A percentile compares a stretch with the other conserved stretches of the same genome.
phyloP scores from a whole-genome alignment of 306 rosid genomes.

The Quercus aquifolioides region DNA sequence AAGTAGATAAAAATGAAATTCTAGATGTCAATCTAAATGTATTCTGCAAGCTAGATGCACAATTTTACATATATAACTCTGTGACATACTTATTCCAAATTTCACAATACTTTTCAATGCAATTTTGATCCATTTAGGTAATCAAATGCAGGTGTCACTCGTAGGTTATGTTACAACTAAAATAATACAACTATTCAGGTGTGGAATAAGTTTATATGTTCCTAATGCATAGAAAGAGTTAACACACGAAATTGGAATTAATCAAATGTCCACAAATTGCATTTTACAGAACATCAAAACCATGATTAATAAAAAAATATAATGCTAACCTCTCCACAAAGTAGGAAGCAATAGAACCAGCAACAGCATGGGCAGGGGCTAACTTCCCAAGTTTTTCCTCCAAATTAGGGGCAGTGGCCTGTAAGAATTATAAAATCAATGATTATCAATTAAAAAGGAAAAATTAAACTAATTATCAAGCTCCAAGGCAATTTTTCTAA shows the following conservation, averaged over 20 bases:
- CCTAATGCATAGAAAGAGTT: conserved; percentile 3
- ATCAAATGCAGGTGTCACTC: conserved; percentile 9
- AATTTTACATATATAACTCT: not conserved
- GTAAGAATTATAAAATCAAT: conserved; percentile 17
- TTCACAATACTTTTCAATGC: not conserved
- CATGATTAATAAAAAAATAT: not conserved
- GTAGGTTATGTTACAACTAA: not conserved
- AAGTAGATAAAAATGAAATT: not conserved
- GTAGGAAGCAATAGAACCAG: conserved; percentile 76
- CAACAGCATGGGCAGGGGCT: conserved; percentile 85
- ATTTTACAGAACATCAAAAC: not conserved
- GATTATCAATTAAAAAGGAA: conserved; percentile 9
- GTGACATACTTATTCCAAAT: not conserved
- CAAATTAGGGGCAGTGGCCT: conserved; percentile 85
- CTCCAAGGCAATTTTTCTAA: not conserved
- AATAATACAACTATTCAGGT: not conserved
- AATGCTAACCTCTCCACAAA: conserved; percentile 68
- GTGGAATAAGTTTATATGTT: conserved; percentile 2
- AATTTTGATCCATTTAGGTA: not conserved
- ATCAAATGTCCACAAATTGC: not conserved
- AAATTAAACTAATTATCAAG: not conserved
- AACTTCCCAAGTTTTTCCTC: conserved; percentile 80
- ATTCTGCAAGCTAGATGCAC: not conserved
- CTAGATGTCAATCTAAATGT: not conserved
- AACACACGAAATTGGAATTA: not conserved